Base-by-base conservation (phyloP, 139 green algal species). In the Nannochloris sp. region DNA sequence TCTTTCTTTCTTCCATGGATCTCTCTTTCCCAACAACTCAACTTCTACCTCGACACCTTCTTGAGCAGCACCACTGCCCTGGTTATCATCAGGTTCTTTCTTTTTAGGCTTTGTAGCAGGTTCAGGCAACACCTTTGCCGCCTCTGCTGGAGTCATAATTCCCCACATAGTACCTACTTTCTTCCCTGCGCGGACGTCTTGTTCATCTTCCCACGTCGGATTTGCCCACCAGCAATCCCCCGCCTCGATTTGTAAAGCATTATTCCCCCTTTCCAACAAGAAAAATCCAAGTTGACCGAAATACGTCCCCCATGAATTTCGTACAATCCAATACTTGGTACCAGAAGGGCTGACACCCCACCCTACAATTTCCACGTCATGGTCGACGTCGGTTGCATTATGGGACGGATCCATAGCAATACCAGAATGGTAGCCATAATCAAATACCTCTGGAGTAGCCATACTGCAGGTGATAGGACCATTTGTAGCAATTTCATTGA, bases 201-300 rank as follows among this genome's bases (percentile, higher is more conserved):
- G 46, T 60, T 80, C 72, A 46, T 78, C 71, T 15, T 73, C 13
- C 71, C 71, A 78, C 4, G 64, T 74, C 8, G 64, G 63, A 4
- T 47, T 10, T 2, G 64, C 75, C 15, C 71, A 81, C 79, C 79
- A 86, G 73, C 79, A 86, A 61, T 86, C 79, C 9, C 71, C 72
- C 9, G 57, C 38, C 38, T 86, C 76, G 15, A 86, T 63, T 13
- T 64, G 67, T 12, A 86, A 56, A 33, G 66, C 65, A 64, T 86
- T 84, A 3, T 47, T 53, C n/a, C 79, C 76, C 2, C 74, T 59
- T 54, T 81, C 51, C 25, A 83, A 13, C 68, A 63, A 57, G 53
- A 76, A 77, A 53, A 86, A 86, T 19, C 79, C 79, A 25, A 84
- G 59, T 30, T 85, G 57, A 7, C 81, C 81, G 73, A 72, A 88